phyloP scores from a whole-genome alignment of 2,329 filamentous ascomycete species.

The Akanthomyces uredinophilus region DNA sequence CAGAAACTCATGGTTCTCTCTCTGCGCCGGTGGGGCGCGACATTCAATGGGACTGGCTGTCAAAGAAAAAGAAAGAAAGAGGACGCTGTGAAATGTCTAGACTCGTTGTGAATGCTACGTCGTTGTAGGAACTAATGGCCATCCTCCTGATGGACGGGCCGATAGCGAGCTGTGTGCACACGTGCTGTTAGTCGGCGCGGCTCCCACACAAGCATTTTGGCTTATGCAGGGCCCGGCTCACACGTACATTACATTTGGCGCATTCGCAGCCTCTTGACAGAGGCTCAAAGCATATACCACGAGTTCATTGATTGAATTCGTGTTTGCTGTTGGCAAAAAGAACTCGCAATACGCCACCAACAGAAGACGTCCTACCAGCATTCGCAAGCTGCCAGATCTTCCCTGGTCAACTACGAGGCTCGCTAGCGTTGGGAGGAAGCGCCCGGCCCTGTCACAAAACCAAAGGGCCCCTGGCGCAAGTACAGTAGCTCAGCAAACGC shows the following conservation, averaged over 20 bases:
- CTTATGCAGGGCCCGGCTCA: not conserved
- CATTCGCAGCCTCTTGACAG: not conserved
- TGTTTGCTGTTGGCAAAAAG: not conserved
- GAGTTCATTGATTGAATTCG: too few relatives aligned
- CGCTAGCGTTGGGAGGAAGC: not conserved
- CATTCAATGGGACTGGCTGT: not conserved
- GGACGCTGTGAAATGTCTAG: not conserved
- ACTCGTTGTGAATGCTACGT: slow-evolving; percentile 12
- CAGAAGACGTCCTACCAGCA: too few relatives aligned
- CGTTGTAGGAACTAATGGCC: slow-evolving; percentile 7
- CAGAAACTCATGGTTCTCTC: not conserved
- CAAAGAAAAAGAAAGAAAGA: not conserved
- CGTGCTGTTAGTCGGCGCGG: slow-evolving; percentile 2
- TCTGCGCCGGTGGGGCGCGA: not conserved
- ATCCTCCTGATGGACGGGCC: slow-evolving; percentile 10
- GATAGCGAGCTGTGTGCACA: slow-evolving; percentile 4
- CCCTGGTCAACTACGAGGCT: not conserved
- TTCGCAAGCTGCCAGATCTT: too few relatives aligned
- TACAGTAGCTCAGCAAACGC: not conserved
- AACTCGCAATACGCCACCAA: too few relatives aligned
- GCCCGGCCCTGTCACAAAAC: slow-evolving; percentile 2
- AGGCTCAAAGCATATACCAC: not conserved
- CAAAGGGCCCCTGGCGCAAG: not conserved
- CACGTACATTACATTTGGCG: not conserved
- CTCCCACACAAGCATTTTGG: not conserved